These are phyloP conservation scores for Vitis cinerea DNA, from an alignment of 164 flowering plant species.

Conservation along the genomic window DNA sequence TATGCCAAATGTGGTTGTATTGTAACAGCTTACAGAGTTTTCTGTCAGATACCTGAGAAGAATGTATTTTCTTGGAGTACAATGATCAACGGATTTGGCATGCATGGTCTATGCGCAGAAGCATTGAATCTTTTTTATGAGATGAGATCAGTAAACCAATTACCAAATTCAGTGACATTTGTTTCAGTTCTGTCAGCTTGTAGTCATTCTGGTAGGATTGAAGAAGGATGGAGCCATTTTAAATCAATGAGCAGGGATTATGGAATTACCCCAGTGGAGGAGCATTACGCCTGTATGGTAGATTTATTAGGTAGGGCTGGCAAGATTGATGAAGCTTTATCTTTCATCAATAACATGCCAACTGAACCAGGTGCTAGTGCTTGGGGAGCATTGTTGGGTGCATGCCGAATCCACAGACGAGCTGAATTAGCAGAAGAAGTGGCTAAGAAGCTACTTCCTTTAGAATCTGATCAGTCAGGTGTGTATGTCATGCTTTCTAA, in stretches of 20 bases:
- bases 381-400: slow-evolving; percentile 36
- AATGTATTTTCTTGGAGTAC: slow-evolving; percentile 30
- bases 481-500: slow-evolving; percentile 35
- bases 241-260: slow-evolving; percentile 40
- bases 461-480: slow-evolving; percentile 36
- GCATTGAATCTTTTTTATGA: slow-evolving; percentile 20
- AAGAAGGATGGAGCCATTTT: slow-evolving; percentile 50
- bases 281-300: slow-evolving; percentile 65
- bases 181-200: slow-evolving; percentile 26
- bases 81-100: slow-evolving; percentile 24
- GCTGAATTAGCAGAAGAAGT: slow-evolving; percentile 29
- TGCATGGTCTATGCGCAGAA: slow-evolving; percentile 23
- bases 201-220: slow-evolving; percentile 62
- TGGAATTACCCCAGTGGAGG: slow-evolving; percentile 34
- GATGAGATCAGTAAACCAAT: slow-evolving; percentile 18
- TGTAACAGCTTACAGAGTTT: slow-evolving; percentile 19
- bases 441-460: slow-evolving; percentile 30
- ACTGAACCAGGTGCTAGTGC: slow-evolving; percentile 29
- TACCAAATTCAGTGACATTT: slow-evolving; percentile 26
- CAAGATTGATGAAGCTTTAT: slow-evolving; percentile 39
- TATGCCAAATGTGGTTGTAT: slow-evolving; percentile 44
- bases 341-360: slow-evolving; percentile 25
- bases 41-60: slow-evolving; percentile 15
- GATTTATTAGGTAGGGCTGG: slow-evolving; percentile 71
- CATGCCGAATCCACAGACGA: slow-evolving; percentile 26